phyloP scores from a whole-genome alignment of 805 yeast species.

The Grigorovia humatica region DNA sequence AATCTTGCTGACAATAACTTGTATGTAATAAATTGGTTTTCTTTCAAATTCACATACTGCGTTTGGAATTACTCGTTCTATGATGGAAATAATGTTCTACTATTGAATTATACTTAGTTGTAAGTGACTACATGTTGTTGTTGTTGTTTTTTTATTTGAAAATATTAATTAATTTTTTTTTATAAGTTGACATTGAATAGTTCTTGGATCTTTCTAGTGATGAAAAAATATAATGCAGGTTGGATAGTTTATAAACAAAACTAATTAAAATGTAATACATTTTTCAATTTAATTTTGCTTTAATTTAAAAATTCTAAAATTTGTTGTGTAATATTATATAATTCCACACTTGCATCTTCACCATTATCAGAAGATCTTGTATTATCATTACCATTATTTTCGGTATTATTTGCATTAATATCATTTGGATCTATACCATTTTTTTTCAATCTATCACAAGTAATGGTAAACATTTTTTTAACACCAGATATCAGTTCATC shows the following conservation, averaged over 20 bases:
- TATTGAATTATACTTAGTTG: no score
- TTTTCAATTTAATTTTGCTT: neutral
- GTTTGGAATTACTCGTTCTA: no score
- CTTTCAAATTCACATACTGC: no score
- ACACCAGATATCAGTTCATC: constrained; percentile 45
- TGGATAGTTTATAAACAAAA: neutral
- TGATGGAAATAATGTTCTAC: no score
- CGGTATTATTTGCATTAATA: constrained; percentile 9
- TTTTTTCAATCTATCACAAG: constrained; percentile 24
- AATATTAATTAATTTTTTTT: no score
- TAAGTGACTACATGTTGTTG: no score
- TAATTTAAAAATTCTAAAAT: constrained; percentile 39
- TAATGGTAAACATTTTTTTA: constrained; percentile 35
- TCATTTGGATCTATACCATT: constrained; percentile 14
- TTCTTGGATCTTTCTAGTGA: neutral
- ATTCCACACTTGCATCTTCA: constrained; percentile 55
- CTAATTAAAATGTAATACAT: no score
- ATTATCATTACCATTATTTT: constrained; percentile 9
- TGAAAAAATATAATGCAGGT: neutral
- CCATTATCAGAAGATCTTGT: constrained; percentile 30
- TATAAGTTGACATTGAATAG: neutral
- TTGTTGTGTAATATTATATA: constrained; percentile 58
- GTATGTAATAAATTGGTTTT: no score
- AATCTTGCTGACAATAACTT: no score
- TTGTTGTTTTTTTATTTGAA: no score